Base-by-base conservation (phyloP, 495 filamentous ascomycete species). In the Hypoxylon fuscum region DNA sequence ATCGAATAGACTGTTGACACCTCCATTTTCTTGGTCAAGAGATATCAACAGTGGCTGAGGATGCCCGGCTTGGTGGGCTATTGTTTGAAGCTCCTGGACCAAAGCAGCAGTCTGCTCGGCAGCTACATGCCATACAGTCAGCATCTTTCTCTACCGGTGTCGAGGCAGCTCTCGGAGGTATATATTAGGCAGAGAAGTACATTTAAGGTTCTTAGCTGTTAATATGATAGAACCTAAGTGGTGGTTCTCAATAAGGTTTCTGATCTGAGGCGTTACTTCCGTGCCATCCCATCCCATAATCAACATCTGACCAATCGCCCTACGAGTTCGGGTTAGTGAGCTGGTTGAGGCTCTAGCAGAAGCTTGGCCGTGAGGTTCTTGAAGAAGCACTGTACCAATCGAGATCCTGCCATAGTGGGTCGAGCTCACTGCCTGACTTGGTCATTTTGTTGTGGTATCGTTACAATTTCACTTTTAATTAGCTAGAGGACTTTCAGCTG, bases 281-380 rank as follows among this genome's bases (percentile, higher is more conserved):
- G 91, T 93, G 55, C 92, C 92, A 81, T 96, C 91, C 79, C 93
- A 96, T 72, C 91, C 92, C 91, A 96, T 94, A 83, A 96, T 94
- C 76, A 96, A 88, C 75, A 96, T 86, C 81, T 96, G 92, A 52
- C 92, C 92, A 82, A 93, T 90, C 50, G 83, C 80, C 79, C 80
- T 84, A 73, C 61, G 72, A 64, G 74, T 69, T 58, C 55, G 29
- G 31, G 63, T 72, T 65, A 71, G 65, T 38, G 47, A 63, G 22
- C 11, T 64, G 29, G 31, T 66, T 46, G 55, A 61, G 37, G 27
- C 6, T 21, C 55, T 48, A 20, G 55, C 27, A 22, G 50, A 44
- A 37, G 52, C 20, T 47, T 55, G 41, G 32, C 42, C 44, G 41
- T 45, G 54, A 60, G 42, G 54, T 38, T 68, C 54, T 49, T 35